Conservation (phyloP, 2,329 filamentous ascomycete species). For the Hirsutella minnesotensis region DNA sequence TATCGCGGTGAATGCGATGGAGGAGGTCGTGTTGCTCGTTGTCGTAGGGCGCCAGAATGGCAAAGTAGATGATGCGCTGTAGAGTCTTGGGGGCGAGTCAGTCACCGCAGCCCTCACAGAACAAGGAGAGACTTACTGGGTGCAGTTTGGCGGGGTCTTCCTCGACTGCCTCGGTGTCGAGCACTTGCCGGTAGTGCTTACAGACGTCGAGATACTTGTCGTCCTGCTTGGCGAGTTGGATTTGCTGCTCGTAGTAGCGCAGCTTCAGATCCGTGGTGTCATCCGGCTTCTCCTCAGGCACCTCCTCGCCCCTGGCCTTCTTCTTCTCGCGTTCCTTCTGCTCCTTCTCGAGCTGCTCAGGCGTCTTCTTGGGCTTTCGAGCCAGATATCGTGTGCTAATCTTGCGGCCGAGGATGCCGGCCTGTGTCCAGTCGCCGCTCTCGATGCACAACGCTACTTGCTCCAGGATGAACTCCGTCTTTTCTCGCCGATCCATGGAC, state of each 20-base stretch:
- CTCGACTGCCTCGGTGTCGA: conserved; percentile 93
- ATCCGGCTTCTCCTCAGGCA: conserved; percentile 65
- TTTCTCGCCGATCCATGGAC: conserved; percentile 92
- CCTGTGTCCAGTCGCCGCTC: conserved; percentile 91
- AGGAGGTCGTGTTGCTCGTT: conserved; percentile 97
- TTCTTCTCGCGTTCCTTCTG: conserved; percentile 81
- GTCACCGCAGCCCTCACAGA: neutral
- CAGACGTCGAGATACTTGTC: conserved; percentile 95
- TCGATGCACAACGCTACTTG: conserved; percentile 94
- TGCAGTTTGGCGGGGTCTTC: conserved; percentile 76
- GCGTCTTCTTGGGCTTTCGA: conserved; percentile 80
- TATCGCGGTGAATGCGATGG: conserved; percentile 80
- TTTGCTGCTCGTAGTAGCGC: conserved; percentile 94
- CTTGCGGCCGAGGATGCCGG: conserved; percentile 86
- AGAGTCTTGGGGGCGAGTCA: conserved; percentile 50
- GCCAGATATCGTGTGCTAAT: conserved; percentile 90
- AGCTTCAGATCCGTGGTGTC: conserved; percentile 96
- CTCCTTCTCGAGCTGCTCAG: conserved; percentile 83
- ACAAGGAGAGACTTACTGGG: conserved; percentile 46
- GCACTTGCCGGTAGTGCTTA: conserved; percentile 94
- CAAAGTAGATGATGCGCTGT: conserved; percentile 93
- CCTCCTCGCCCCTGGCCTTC: conserved; percentile 66
- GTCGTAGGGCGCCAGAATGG: conserved; percentile 92
- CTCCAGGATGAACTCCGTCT: conserved; percentile 96
- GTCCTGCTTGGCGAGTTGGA: conserved; percentile 89